Base-by-base conservation (phyloP, 2,329 filamentous ascomycete species). In the Aspergillus phoenicis region DNA sequence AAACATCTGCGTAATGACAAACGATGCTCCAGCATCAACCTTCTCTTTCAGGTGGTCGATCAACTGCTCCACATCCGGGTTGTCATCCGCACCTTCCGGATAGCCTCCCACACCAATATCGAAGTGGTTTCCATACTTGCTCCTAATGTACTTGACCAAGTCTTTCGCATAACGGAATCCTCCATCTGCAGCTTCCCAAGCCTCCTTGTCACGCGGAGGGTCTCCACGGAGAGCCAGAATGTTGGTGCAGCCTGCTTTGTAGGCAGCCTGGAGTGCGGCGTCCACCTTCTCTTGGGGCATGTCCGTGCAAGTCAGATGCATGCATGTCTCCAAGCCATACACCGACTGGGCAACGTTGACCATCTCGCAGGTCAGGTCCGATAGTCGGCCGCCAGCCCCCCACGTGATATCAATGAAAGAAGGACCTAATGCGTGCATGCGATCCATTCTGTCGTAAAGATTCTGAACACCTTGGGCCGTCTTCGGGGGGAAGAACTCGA, bases 401-500 rank as follows among this genome's bases (percentile, higher is more conserved):
- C 95, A 99, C 64, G 95, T 99, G 73, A 99, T 90, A 78, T 99
- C 95, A 76, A 99, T 93, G 82, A 99, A 99, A 73, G 93, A 90
- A 65, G 94, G 95, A 1, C 93, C 95, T 65, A 96, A 87, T 72
- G 89, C 87, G 79, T 97, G 93, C 95, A 99, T 99, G 80, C 93
- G 93, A 80, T 99, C 95, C 91, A 99, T 98, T 70, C 95, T 91
- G 71, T 99, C 95, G 84, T 99, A 99, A 61, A 99, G 88, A 78
- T 99, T 99, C 81, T 99, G 95, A 11, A 99, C 94, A 84, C 95
- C 95, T 81, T 82, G 78, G 22, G 78, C 78, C 4, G 95, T 99
- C 83, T 99, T 99, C 41, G 95, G 95, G 55, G 95, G 95, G 80
- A 99, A 99, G 84, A 97, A 99, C 79, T 99, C 95, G 82, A 99